Base-by-base conservation (phyloP, 768 basidiomycete genomes). In the Mycena vitilis region DNA sequence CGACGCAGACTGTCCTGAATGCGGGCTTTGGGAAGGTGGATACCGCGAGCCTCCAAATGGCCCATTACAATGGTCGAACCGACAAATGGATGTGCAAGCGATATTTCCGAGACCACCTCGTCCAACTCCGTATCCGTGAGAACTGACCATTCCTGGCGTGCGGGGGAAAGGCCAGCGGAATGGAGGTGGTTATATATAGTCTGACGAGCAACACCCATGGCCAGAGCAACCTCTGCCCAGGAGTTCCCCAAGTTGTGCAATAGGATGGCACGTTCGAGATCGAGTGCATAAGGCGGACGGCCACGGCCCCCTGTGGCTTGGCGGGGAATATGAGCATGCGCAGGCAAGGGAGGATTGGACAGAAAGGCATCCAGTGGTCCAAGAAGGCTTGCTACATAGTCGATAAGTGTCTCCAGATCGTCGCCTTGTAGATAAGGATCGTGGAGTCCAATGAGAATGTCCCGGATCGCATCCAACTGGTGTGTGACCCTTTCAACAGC, bases 1-100 rank as follows among this genome's bases (percentile, higher is more conserved):
- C 54, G 42, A 11, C 63, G 53, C 22, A 63, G 15, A 20, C 63
- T 63, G 16, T 63, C 54, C 37, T 56, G 63, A 23, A 63, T 30
- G 22, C 63, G 53, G 1, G n/a, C 36, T 7, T 37, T 25, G 0
- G 63, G 53, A 4, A 63, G 25, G n/a, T 55, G 62, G 4, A 63
- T 30, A 9, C n/a, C 7, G 4, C 18, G 23, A 2, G 62, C 40
- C 25, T 63, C 53, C 1, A 63, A n/a, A 23, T 63, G 62, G 1
- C 62, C 53, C 18, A 44, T 11, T 5, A 63, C 52, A 20, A 63
- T 63, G 5, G 42, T 42, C 1, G 62, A 44, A 0, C 52, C 53
- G 5, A 47, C 53, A 16, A 63, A 63, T 4, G 62, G 62, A 37
- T 63, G 62, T 1, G 42, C 10, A 0, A 63, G 40, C 5, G 53